Base-by-base conservation (phyloP, 177 flowering plant species). In the Telopea speciosissima region DNA sequence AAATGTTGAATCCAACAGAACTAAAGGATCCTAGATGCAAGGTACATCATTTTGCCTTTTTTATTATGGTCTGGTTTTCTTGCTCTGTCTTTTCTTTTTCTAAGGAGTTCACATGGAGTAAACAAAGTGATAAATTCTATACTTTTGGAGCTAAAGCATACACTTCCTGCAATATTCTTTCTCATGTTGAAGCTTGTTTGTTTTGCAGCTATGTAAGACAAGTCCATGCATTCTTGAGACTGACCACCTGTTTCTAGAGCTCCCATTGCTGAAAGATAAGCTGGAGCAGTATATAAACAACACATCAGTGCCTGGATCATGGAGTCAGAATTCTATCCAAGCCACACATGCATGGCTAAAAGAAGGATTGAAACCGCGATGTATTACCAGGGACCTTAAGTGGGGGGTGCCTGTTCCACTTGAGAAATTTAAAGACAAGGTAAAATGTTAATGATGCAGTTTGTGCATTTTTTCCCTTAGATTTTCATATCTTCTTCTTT, bases 371-470 rank as follows among this genome's bases (percentile, higher is more conserved):
- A 92, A 72, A 81, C 79, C 67, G 26, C 78, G 99, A 58, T 92
- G 99, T 70, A 95, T 95, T 64, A 92, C 99, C 1, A 83, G 99
- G 77, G 99, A 95, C 82, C 84, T 95, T 68, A 95, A 92, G 76
- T 95, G 99, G 99, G 99, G 99, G 8, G 97, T 95, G 70, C 94
- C 97, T 62, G 99, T 95, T 67, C 99, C 99, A 54, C 97, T 77
- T 79, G 97, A 95, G 71, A 86, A 85, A 62, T 95, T 71, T 69
- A 84, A 82, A 72, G 94, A 90, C 76, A 95, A 95, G 97, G 99
- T 95, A 56, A 36, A 60, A 28, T n/a, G 4, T 63, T 64, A 67
- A 3, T 3, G 19, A 6, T 67, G 17, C 58, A 45, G 10, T 12
- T 65, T 65, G 22, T 31, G 7, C 68, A 71, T 24, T 62, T 40